Evolutionary conservation across 2,329 filamentous ascomycete species (phyloP), one percentile per base, ranked within the genome.

Genomic region (Cladophialophora yegresii): DNA sequence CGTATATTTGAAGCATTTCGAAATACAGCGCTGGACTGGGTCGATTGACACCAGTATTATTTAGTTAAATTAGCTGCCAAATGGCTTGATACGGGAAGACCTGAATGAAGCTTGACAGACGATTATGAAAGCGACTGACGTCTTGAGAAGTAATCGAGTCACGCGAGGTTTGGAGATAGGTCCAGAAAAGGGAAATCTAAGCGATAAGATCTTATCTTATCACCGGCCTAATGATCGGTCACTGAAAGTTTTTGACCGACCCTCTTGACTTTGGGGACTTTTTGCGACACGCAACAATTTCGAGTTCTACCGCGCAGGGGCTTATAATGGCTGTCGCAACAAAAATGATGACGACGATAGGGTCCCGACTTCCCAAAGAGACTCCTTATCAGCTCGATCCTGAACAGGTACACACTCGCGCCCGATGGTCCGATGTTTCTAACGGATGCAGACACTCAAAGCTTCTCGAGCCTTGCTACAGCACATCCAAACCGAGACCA

Each of bases 391-490:
- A 82, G 68, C 74, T 83, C 12, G 78, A 81, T 45, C 76, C 77
- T 63, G 75, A 74, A 50, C 80, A 82, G 75, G 80, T 82, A 71
- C 56, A 54, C 45, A 16, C 60, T n/a, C 12, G 22, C 26, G n/a
- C 43, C 36, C 0, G 28, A 28, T 61, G 8, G 7, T 22, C 6
- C 45, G 54, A 28, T 32, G 36, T 54, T 22, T 45, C 58, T 54
- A 47, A 61, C 26, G 12, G 50, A 7, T 22, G 50, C 72, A 88
- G 79, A 85, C 85, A 58, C 75, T 83, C 66, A 83, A 82, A 77
- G 86, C 86, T 67, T 84, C 85, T 45, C 82, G 80, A 64, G 85
- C 85, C 28, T 81, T 89, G 57, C 75, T 87, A 69, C 76, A 80
- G 71, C 83, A 86, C 72, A 84, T 87, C 72, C 82, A 83, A 74